Evolutionary conservation across 148 eudicot genomes (phyloP).

Genomic region (Vaccinium myrtillus): DNA sequence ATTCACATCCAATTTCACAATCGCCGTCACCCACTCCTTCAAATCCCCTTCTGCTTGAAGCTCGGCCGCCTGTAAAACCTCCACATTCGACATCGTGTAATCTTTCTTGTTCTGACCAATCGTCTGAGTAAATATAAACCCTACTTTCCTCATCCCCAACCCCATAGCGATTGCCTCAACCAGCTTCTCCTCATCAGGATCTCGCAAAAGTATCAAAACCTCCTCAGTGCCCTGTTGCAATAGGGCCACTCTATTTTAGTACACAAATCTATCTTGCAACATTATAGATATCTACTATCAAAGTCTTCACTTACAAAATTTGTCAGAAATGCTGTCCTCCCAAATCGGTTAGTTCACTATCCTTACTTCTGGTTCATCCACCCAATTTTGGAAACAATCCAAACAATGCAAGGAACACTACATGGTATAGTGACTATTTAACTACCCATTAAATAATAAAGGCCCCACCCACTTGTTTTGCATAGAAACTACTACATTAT

Average conservation of each 20-base stretch:
- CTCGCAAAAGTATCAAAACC: conserved; percentile 56
- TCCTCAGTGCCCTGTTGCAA: conserved; percentile 58
- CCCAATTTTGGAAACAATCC: no score
- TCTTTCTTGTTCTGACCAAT: conserved; percentile 69
- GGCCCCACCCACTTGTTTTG: background rate
- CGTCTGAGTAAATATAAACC: conserved; percentile 91
- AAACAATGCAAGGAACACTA: background rate
- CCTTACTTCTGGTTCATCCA: no score
- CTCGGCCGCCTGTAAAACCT: conserved; percentile 83
- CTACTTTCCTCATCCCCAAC: conserved; percentile 86
- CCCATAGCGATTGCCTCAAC: conserved; percentile 83
- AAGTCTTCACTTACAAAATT: background rate
- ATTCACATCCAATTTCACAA: conserved; percentile 87
- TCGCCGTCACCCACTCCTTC: conserved; percentile 97
- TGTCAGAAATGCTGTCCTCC: background rate
- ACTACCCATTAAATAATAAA: background rate
- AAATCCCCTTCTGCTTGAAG: conserved; percentile 73
- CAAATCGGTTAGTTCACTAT: background rate
- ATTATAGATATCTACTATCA: background rate
- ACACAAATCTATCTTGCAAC: background rate
- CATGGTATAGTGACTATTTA: background rate
- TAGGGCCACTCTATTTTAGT: background rate
- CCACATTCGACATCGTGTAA: conserved; percentile 73
- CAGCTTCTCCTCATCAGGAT: conserved; percentile 69
- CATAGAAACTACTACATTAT: background rate